These are phyloP conservation scores for Penicillium corylophilum DNA, from an alignment of 2,329 filamentous ascomycete species.

Conservation along the genomic window DNA sequence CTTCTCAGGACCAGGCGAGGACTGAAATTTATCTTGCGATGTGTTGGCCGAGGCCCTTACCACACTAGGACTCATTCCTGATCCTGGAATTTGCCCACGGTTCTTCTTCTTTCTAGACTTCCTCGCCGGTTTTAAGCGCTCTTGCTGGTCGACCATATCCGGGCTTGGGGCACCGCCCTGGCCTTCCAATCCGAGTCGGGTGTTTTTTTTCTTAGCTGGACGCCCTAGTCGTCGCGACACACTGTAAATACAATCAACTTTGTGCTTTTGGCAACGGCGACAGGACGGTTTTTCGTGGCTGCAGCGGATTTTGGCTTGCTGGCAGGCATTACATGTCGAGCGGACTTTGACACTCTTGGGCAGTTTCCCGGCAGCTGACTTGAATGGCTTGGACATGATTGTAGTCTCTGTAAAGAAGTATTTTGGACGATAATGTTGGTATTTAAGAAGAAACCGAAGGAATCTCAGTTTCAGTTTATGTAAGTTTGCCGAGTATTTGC, in stretches of 20 bases:
- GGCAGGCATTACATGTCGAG: conserved; percentile 41
- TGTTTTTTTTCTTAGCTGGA: conserved; percentile 32
- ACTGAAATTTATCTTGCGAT: not conserved
- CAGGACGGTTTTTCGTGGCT: conserved; percentile 38
- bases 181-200: not conserved
- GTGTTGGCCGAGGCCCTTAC: not conserved
- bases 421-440: not conserved
- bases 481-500: not conserved
- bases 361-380: conserved; percentile 11
- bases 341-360: conserved; percentile 38
- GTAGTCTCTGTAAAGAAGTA: not conserved
- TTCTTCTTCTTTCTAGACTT: conserved; percentile 4
- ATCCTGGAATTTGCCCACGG: too few species aligned
- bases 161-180: not conserved
- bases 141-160: not conserved
- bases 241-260: conserved; percentile 37
- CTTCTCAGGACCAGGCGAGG: not conserved
- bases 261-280: conserved; percentile 35
- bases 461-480: not conserved
- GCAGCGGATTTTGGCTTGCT: conserved; percentile 40
- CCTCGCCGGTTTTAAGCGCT: conserved; percentile 2
- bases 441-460: not conserved
- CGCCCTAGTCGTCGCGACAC: conserved; percentile 36
- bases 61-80: not conserved
- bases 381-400: conserved; percentile 2